Base-by-base conservation (phyloP, 2,329 filamentous ascomycete species). In the Septoria petroselini region DNA sequence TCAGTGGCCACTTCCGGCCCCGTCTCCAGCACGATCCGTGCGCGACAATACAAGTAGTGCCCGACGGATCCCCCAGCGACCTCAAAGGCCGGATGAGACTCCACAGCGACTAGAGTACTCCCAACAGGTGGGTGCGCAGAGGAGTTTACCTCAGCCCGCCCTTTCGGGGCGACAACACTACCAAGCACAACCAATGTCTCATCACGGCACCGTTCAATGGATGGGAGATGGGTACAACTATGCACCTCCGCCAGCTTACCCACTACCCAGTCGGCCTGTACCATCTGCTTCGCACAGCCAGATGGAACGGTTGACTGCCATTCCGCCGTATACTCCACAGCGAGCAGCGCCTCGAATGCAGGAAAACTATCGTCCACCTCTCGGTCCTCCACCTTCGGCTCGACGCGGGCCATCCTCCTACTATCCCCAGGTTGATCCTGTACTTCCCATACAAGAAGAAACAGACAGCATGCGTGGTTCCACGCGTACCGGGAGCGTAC, bases 391-490 rank as follows among this genome's bases (percentile, higher is more conserved):
- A n/a, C 74, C 74, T 1, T 75, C 72, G 1, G 67, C 73, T 5
- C 65, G 74, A 21, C 64, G 71, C 65, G 74, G 73, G 4, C 74
- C 74, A 7, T 69, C 71, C 4, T 73, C 71, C 0, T 76, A 76
- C 57, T 77, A 77, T 52, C 72, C 73, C 1, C 72, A 74, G 52
- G 63, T 70, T 45, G 73, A 70, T 0, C 72, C 71, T 19, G 74
- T 77, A 19, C 71, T 73, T 25, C 74, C 74, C 2, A 77, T 77
- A 41, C 69, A 65, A 3, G 74, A 77, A 61, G 74, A 77, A 54
- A 67, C 70, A 4, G 73, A 74, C 42, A 70, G 65, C n/a, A 64
- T 69, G 53, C 42, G 55, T 15, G 54, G 61, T 9, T 62, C 58
- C 48, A 31, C 52, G 14, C 50, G 58, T 19, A 55, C 55, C 14